A percentile compares a stretch with the other conserved stretches of the same genome.
Conservation (phyloP, 2,329 filamentous ascomycete genomes). For the Colletotrichum scovillei region DNA sequence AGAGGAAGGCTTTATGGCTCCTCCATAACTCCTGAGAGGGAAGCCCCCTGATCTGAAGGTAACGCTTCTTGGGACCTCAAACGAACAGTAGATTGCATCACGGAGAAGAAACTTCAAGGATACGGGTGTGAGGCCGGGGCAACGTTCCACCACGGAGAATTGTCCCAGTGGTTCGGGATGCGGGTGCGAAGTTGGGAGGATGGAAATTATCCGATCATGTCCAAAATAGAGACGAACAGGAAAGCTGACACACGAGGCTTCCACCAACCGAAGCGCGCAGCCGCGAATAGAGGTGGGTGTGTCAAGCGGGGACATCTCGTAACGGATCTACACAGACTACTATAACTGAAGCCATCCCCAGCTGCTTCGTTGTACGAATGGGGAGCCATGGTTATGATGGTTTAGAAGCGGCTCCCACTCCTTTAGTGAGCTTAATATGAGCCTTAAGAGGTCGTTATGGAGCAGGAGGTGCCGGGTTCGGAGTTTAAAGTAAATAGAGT, state of each 20-base stretch:
- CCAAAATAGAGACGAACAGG: background rate
- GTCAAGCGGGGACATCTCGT: background rate
- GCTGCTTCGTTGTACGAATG: background rate
- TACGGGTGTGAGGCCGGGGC: too few relatives aligned
- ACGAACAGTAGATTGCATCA: background rate
- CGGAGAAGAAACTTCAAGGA: background rate
- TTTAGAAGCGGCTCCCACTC: background rate
- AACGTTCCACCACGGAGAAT: slow-evolving; percentile 8
- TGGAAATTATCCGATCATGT: slow-evolving; percentile 3
- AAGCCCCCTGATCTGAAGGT: background rate
- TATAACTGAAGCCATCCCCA: background rate
- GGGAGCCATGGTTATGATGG: background rate
- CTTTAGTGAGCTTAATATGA: background rate
- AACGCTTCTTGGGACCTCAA: background rate
- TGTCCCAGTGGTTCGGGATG: slow-evolving; percentile 1
- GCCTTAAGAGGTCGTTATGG: background rate
- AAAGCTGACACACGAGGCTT: background rate
- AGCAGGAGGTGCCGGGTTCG: background rate
- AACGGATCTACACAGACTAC: background rate
- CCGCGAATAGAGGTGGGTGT: background rate
- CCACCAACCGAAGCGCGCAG: background rate
- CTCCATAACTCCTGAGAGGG: background rate
- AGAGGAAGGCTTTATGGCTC: background rate
- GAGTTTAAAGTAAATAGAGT: slow-evolving; percentile 27
- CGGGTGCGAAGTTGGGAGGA: slow-evolving; percentile 3